Conservation (phyloP, 169 alveolate species). For the Cryptosporidium canis region DNA sequence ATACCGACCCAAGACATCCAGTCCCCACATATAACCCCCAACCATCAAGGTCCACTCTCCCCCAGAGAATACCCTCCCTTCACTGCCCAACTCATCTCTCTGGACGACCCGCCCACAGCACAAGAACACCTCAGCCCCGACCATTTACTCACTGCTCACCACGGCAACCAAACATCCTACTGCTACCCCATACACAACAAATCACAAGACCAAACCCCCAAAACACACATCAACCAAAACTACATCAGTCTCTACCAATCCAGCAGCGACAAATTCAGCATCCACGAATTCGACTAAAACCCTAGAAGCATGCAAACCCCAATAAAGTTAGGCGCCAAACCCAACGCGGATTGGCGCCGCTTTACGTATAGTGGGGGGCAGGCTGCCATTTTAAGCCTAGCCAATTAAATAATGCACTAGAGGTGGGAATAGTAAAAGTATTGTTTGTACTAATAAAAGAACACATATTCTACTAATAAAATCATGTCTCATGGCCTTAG, state of each 20-base stretch:
- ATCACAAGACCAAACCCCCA: neutral
- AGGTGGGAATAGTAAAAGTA: neutral
- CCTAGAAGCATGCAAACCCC: neutral
- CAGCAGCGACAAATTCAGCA: neutral
- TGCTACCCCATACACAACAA: neutral
- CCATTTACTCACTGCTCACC: too few species aligned
- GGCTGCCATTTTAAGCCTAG: too few species aligned
- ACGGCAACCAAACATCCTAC: neutral
- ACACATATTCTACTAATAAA: neutral
- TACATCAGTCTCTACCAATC: neutral
- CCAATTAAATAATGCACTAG: too few species aligned
- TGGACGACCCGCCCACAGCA: too few species aligned
- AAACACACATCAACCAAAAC: neutral
- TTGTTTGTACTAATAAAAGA: neutral
- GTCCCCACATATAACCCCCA: too few species aligned
- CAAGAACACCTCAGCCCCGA: too few species aligned
- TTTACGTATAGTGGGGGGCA: constrained; percentile 35
- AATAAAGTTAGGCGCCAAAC: neutral
- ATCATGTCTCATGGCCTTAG: neutral
- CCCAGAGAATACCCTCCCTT: too few species aligned
- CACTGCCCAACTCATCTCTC: too few species aligned
- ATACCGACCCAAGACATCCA: too few species aligned
- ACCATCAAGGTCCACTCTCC: too few species aligned
- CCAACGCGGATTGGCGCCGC: neutral
- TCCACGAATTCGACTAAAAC: neutral